Percentiles rank a stretch among this genome's conserved stretches.
Conservation (phyloP, 2,329 filamentous ascomycete genomes). For the Penicillium sp. region DNA sequence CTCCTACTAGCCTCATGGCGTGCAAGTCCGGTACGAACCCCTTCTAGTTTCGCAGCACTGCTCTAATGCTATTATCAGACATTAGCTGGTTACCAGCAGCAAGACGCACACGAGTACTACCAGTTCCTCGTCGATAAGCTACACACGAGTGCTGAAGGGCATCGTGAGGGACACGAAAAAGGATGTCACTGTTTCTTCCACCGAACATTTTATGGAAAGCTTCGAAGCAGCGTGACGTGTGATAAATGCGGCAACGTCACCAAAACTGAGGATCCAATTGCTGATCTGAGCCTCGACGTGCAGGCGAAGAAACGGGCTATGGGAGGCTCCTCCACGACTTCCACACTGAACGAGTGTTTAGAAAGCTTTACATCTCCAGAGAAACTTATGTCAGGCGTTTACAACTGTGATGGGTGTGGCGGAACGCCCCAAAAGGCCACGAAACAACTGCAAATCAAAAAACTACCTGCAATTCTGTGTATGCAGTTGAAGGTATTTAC, state of each 20-base stretch:
- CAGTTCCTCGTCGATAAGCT: conserved; percentile 93
- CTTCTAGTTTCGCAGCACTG: not conserved
- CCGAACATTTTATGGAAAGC: conserved; percentile 90
- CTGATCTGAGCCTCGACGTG: conserved; percentile 88
- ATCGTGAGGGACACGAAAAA: conserved; percentile 60
- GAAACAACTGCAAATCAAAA: conserved; percentile 82
- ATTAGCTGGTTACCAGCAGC: conserved; percentile 88
- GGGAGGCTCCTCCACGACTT: conserved; percentile 44
- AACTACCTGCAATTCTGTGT: conserved; percentile 84
- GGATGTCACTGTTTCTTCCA: conserved; percentile 89
- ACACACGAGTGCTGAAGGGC: conserved; percentile 76
- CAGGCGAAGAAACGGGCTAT: conserved; percentile 62
- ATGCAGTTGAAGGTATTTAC: conserved; percentile 83
- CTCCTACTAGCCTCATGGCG: conserved; percentile 92
- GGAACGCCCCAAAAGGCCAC: conserved; percentile 74
- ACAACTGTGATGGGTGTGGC: conserved; percentile 81
- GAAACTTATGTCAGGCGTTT: conserved; percentile 74
- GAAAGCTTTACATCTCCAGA: conserved; percentile 88
- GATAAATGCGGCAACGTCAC: conserved; percentile 83
- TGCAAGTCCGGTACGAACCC: conserved; percentile 68
- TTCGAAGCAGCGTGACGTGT: conserved; percentile 89
- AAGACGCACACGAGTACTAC: conserved; percentile 97
- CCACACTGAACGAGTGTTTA: conserved; percentile 74
- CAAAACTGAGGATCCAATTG: conserved; percentile 82
- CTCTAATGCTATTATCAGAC: conserved; percentile 51